phyloP scores from a whole-genome alignment of 2,329 filamentous ascomycete species.

The Lasiodiplodia sp. region DNA sequence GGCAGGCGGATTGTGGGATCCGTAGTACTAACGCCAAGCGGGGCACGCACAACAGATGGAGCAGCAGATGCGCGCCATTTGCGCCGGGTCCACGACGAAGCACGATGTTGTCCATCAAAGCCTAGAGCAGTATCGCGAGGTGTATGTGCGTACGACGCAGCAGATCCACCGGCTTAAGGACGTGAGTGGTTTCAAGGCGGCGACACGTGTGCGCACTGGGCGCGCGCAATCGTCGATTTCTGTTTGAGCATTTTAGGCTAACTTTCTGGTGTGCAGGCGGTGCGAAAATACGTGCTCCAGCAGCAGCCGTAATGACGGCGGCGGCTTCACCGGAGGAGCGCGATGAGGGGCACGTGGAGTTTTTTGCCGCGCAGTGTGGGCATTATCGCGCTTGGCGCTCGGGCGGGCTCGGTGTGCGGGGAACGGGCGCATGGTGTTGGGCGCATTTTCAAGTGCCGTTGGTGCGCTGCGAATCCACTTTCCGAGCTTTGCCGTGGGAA shows the following conservation, averaged over 20 bases:
- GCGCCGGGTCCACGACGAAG: slow-evolving; percentile 80
- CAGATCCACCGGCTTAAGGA: slow-evolving; percentile 70
- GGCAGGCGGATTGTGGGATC: slow-evolving; percentile 19
- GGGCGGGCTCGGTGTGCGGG: slow-evolving; percentile 26
- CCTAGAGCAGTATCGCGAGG: slow-evolving; percentile 82
- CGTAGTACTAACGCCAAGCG: slow-evolving; percentile 22
- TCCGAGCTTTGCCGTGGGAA: slow-evolving; percentile 23
- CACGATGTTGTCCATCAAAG: slow-evolving; percentile 81
- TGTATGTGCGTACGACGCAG: slow-evolving; percentile 82
- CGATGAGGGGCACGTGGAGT: slow-evolving; percentile 28
- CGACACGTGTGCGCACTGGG: slow-evolving; percentile 23
- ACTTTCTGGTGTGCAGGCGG: slow-evolving; percentile 40
- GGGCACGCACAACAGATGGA: slow-evolving; percentile 70
- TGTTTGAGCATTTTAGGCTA: slow-evolving; percentile 31
- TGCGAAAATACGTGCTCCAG: slow-evolving; percentile 49
- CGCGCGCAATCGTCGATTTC: slow-evolving; percentile 10
- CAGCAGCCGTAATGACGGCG: slow-evolving; percentile 30
- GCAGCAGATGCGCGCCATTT: slow-evolving; percentile 94
- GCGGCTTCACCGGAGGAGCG: slow-evolving; percentile 19
- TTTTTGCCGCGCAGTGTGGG: slow-evolving; percentile 8
- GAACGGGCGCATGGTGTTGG: slow-evolving; percentile 21
- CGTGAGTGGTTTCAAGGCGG: slow-evolving; percentile 44
- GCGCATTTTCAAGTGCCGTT: slow-evolving; percentile 12
- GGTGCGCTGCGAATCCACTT: slow-evolving; percentile 24
- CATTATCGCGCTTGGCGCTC: slow-evolving; percentile 22